Percentiles rank a stretch among this genome's conserved stretches.
phyloP scores from a whole-genome alignment of 805 yeast genomes.

The Lipomyces kockii region DNA sequence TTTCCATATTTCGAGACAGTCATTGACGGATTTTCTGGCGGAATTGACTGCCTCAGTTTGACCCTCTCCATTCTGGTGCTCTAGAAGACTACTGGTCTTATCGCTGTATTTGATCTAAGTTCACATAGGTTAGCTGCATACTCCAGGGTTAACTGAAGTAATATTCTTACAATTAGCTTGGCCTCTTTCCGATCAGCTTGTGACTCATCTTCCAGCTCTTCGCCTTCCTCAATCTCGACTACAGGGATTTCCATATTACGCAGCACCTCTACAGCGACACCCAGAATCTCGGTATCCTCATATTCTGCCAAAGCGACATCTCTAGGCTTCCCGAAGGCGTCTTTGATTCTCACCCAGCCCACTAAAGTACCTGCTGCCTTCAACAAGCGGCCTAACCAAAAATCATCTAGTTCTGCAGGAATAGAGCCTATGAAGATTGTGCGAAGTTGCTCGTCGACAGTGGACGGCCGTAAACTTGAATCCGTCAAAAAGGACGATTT shows the following conservation, averaged over 20 bases:
- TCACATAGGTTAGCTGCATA: neutral
- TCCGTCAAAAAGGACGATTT: conserved; percentile 20
- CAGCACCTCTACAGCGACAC: conserved; percentile 21
- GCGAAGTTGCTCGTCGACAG: conserved; percentile 28
- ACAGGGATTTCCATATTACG: conserved; percentile 23
- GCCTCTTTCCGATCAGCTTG: conserved; percentile 15
- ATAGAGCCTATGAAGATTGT: conserved; percentile 25
- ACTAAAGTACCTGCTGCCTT: conserved; percentile 20
- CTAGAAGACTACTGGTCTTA: conserved; percentile 12
- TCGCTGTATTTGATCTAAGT: conserved; percentile 15
- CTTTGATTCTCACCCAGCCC: conserved; percentile 30
- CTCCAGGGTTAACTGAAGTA: neutral
- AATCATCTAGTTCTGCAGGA: conserved; percentile 35
- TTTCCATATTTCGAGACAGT: conserved; percentile 21
- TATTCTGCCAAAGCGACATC: conserved; percentile 35
- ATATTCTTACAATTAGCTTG: conserved; percentile 4
- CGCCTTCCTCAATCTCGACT: conserved; percentile 21
- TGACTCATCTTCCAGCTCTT: conserved; percentile 29
- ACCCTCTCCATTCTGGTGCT: neutral
- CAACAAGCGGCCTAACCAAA: conserved; percentile 34
- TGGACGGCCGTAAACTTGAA: conserved; percentile 26
- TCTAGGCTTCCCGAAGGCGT: conserved; percentile 23
- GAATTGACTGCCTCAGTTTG: neutral
- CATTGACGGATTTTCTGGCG: conserved; percentile 1
- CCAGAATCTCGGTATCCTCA: conserved; percentile 20